Percentiles rank a stretch among this genome's conserved stretches.
These are phyloP conservation scores for Kluyveromyces marxianus DNA, from an alignment of 1,139 yeast species.

Conservation along the genomic window DNA sequence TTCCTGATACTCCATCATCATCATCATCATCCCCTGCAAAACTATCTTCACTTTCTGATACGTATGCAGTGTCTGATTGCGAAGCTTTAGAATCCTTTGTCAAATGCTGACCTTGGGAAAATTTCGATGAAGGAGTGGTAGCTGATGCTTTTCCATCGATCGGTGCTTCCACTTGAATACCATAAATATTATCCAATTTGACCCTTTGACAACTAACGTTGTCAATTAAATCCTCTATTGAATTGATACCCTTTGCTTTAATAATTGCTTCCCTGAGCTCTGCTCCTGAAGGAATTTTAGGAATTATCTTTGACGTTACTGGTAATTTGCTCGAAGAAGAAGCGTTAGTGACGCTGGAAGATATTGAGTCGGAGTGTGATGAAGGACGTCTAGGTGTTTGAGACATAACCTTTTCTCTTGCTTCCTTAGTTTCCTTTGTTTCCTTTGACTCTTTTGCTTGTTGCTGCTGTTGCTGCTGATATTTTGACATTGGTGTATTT, in stretches of 20 bases:
- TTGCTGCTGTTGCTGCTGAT: constrained; percentile 4
- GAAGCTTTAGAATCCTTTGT: neutral
- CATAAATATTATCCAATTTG: constrained; percentile 50
- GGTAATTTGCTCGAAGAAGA: neutral
- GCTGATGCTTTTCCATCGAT: constrained; percentile 1
- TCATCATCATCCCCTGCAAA: constrained; percentile 29
- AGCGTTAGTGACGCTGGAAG: neutral
- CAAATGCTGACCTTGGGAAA: neutral
- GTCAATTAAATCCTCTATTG: constrained; percentile 62
- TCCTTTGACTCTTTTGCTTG: constrained; percentile 7
- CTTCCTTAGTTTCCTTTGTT: neutral
- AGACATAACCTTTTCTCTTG: neutral
- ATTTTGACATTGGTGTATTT: constrained; percentile 7
- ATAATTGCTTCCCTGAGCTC: constrained; percentile 72
- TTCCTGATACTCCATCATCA: neutral
- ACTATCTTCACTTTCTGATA: constrained; percentile 11
- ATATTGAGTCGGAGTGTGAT: neutral
- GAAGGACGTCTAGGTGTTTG: neutral
- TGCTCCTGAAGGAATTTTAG: constrained; percentile 60
- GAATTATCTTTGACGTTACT: constrained; percentile 14
- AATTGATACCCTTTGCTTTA: constrained; percentile 68
- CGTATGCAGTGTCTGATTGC: neutral
- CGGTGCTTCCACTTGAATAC: constrained; percentile 10
- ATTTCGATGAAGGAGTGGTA: constrained; percentile 3
- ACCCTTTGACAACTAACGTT: constrained; percentile 50